Evolutionary conservation across 768 basidiomycete genomes (phyloP).

Genomic region (Collybia nuda): DNA sequence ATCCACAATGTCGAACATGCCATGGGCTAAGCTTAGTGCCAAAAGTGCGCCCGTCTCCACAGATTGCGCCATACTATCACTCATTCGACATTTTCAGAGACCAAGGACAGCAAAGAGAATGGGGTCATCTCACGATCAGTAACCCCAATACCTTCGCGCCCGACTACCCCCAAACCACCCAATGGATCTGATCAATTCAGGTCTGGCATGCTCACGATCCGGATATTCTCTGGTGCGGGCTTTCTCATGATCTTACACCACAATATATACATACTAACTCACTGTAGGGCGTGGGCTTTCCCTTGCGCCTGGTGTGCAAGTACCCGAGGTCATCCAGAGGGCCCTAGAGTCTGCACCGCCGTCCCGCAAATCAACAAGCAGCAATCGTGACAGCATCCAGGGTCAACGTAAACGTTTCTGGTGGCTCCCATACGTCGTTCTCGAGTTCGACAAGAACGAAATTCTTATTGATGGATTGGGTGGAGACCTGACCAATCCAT

Average conservation of each 20-base stretch:
- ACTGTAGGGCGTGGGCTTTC: slow-evolving; percentile 72
- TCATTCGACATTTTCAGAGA: slow-evolving; percentile 36
- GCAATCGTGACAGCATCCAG: slow-evolving; percentile 89
- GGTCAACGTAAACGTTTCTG: slow-evolving; percentile 75
- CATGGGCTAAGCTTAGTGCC: slow-evolving; percentile 45
- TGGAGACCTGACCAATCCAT: slow-evolving; percentile 85
- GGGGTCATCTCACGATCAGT: slow-evolving; percentile 73
- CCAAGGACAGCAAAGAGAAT: slow-evolving; percentile 71
- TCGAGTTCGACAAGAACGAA: slow-evolving; percentile 98
- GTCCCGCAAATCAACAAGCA: slow-evolving; percentile 49
- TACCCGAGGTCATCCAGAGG: slow-evolving; percentile 84
- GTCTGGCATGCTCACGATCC: slow-evolving; percentile 91
- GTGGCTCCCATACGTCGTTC: slow-evolving; percentile 97
- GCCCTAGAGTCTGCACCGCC: slow-evolving; percentile 68
- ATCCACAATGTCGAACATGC: slow-evolving; percentile 39
- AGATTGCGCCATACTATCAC: slow-evolving; percentile 2
- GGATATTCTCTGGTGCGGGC: slow-evolving; percentile 84
- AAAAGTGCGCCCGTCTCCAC: slow-evolving; percentile 34
- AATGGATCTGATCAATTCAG: slow-evolving; percentile 65
- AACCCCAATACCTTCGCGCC: slow-evolving; percentile 79
- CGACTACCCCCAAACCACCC: slow-evolving; percentile 70
- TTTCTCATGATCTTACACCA: slow-evolving; percentile 8
- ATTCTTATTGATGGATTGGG: slow-evolving; percentile 94
- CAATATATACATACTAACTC: not conserved
- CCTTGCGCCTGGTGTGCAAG: slow-evolving; percentile 71